Evolutionary conservation across 2,329 filamentous ascomycete genomes (phyloP).

Genomic region (Aaosphaeria pasadenensis): DNA sequence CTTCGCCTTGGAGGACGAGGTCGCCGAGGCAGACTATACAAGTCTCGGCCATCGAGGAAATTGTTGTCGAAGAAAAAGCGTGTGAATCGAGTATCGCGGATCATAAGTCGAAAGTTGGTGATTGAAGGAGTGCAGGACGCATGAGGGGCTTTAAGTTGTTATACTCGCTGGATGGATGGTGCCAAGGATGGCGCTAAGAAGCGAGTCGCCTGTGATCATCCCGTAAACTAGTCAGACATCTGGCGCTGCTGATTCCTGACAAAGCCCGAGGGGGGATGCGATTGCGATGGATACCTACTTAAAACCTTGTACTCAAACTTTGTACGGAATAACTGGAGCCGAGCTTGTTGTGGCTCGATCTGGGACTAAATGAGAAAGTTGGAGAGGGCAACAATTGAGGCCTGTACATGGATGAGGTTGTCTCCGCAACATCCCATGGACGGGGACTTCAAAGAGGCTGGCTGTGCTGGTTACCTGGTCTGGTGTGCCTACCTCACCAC

Average conservation of each 20-base stretch:
- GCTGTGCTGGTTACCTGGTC: neutral
- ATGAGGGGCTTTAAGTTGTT: too few relatives aligned
- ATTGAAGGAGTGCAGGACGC: slow-evolving; percentile 17
- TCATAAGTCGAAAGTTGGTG: slow-evolving; percentile 33
- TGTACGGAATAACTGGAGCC: neutral
- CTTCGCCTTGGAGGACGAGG: slow-evolving; percentile 58
- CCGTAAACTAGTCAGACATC: neutral
- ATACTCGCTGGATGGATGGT: slow-evolving; percentile 14
- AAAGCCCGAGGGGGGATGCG: neutral
- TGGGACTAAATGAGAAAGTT: neutral
- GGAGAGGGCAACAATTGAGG: neutral
- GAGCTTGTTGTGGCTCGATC: neutral
- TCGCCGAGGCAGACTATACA: slow-evolving; percentile 72
- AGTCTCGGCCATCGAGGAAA: slow-evolving; percentile 58
- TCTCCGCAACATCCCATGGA: neutral
- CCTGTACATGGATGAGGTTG: too few relatives aligned
- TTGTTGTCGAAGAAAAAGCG: slow-evolving; percentile 16
- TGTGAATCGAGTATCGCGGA: slow-evolving; percentile 21
- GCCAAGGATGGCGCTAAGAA: slow-evolving; percentile 7
- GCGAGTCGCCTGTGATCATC: neutral
- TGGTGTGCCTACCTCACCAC: slow-evolving; percentile 19
- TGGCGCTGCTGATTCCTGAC: neutral
- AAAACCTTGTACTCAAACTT: neutral
- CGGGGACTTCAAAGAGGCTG: neutral
- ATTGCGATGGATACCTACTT: neutral